These are phyloP conservation scores for Samsoniella hepiali DNA, from an alignment of 2,329 filamentous ascomycete genomes.

Conservation along the genomic window DNA sequence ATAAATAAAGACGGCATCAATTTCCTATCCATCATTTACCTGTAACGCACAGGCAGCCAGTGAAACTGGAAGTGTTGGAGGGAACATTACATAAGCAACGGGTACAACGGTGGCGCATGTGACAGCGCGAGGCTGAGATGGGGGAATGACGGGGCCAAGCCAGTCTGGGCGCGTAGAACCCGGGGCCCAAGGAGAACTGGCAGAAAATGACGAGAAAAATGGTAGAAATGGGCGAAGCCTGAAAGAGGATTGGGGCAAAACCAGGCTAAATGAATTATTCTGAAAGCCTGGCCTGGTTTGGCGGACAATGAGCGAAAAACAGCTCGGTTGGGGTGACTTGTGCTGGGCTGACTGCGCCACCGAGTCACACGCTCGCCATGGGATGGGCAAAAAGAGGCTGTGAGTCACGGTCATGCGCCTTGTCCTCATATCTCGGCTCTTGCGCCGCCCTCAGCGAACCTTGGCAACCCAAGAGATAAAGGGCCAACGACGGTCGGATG, in stretches of 20 bases:
- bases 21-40: background rate
- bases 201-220: background rate
- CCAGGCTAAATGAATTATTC: too few species aligned
- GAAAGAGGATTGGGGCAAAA: background rate
- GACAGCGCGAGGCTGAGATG: background rate
- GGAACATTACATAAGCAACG: conserved; percentile 1
- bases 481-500: conserved; percentile 21
- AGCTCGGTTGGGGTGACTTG: background rate
- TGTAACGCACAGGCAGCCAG: background rate
- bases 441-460: background rate
- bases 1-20: background rate
- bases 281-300: background rate
- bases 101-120: conserved; percentile 14
- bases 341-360: conserved; percentile 16
- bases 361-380: conserved; percentile 16
- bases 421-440: conserved; percentile 13
- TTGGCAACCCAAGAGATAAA: conserved; percentile 2
- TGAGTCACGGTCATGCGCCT: conserved; percentile 29
- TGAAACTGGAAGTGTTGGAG: background rate
- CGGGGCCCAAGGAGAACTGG: background rate
- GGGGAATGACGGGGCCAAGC: background rate
- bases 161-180: background rate
- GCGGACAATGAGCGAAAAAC: background rate
- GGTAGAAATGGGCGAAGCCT: background rate
- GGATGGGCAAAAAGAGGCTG: conserved; percentile 3